Base-by-base conservation (phyloP, 2,329 filamentous ascomycete genomes). In the Lasiodiplodia gonubiensis region DNA sequence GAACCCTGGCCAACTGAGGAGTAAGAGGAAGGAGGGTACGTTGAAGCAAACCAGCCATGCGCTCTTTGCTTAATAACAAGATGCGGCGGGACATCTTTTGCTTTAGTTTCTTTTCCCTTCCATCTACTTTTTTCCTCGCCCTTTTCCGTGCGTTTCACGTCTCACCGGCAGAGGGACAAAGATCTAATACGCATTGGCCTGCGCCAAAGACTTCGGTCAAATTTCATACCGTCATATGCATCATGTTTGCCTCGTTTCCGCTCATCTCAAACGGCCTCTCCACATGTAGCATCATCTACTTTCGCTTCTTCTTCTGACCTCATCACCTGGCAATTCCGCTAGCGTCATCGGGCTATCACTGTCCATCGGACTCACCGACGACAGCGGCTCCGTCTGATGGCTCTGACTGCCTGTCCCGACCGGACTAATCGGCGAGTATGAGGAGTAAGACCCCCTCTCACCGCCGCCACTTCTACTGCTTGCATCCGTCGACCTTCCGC, bases 271-370 rank as follows among this genome's bases (percentile, higher is more conserved):
- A 10, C 8, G 10, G 2, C 42, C 37, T 42, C 37, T 5, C 37
- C 37, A 4, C 37, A 5, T n/a, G 30, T 1, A 2, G 30, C 2
- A 23, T 42, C 16, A 60, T 14, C 55, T 23, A 21, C 30, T 60
- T 5, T 42, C 37, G 16, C 25, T 60, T 23, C 55, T 48, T 25
- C 37, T 30, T 37, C 37, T 23, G 0, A 46, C 18, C 53, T 16
- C 33, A 21, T 60, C 55, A 37, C 55, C 55, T 12, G 55, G 55
- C 37, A 60, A 11, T 25, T 60, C 55, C 35, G n/a, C 55, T 37
- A 39, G 37, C 37, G 25, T 25, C 55, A 60, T 33, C 37, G 37
- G 55, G 10, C 55, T 42, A 11, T n/a, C 4, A 33, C 55, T 60
- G 12, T 18, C 25, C 55, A 60, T 60, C 4, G 55, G 55, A 11